phyloP scores from a whole-genome alignment of 257 asterid genomes.

The Solanum appendiculatum region DNA sequence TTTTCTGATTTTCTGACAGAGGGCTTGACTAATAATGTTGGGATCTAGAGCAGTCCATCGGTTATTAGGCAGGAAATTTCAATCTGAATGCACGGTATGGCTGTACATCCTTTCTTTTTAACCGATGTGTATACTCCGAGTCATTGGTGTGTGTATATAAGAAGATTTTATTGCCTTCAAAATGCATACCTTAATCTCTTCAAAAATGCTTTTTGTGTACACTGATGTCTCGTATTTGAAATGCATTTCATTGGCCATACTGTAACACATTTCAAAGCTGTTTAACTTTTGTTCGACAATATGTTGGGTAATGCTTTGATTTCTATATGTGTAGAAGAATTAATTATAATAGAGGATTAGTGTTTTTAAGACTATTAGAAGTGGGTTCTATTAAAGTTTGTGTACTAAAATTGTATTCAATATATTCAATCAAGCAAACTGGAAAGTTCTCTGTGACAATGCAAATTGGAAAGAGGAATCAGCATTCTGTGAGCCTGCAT shows the following conservation, averaged over 20 bases:
- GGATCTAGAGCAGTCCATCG: conserved; percentile 41
- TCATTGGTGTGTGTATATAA: neutral
- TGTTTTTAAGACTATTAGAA: neutral
- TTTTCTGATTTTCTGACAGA: conserved; percentile 9
- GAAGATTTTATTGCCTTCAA: neutral
- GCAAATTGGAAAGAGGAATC: neutral
- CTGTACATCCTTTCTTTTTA: neutral
- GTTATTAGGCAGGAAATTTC: conserved; percentile 39
- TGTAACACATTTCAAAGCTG: neutral
- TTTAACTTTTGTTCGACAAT: neutral
- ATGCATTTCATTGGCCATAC: neutral
- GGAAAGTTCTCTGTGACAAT: neutral
- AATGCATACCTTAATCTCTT: neutral
- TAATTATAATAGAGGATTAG: neutral
- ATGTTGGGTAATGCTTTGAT: neutral
- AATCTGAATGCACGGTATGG: conserved; percentile 23
- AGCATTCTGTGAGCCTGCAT: neutral
- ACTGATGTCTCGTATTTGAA: neutral
- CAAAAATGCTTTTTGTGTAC: neutral
- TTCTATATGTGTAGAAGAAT: neutral
- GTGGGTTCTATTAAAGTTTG: neutral
- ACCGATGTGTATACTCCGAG: neutral
- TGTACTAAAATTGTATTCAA: neutral
- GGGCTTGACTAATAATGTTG: conserved; percentile 28
- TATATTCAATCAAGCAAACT: neutral